phyloP scores from a whole-genome alignment of 108 stramenopile genomes.

The Cyclotella cryptica region DNA sequence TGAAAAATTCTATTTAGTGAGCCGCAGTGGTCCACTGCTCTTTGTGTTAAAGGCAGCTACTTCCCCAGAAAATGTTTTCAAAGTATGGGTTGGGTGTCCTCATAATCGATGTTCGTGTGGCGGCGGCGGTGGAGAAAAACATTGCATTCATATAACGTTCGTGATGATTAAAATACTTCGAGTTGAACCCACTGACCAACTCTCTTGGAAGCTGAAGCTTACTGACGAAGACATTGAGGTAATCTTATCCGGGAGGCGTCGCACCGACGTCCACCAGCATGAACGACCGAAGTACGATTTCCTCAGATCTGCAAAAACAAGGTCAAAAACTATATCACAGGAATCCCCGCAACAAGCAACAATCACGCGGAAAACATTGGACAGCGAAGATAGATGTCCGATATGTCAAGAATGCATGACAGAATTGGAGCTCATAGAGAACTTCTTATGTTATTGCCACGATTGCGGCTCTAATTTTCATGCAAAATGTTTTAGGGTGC shows the following conservation, averaged over 20 bases:
- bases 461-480: slow-evolving; percentile 18
- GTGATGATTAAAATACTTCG: slow-evolving; percentile 21
- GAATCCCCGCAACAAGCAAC: neutral
- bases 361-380: slow-evolving; percentile 13
- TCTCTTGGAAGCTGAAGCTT: slow-evolving; percentile 9
- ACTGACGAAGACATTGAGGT: slow-evolving; percentile 6
- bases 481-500: neutral
- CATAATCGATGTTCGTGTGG: slow-evolving; percentile 21
- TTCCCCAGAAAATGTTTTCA: slow-evolving; percentile 6
- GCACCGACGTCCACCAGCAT: neutral
- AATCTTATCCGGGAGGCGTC: neutral
- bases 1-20: slow-evolving; percentile 12
- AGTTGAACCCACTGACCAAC: slow-evolving; percentile 6
- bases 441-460: slow-evolving; percentile 14
- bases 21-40: slow-evolving; percentile 13
- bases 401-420: slow-evolving; percentile 24
- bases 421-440: slow-evolving; percentile 18
- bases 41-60: slow-evolving; percentile 1
- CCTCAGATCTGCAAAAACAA: slow-evolving; percentile 15
- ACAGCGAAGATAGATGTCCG: neutral
- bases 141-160: slow-evolving; percentile 14
- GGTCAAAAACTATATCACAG: neutral
- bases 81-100: slow-evolving; percentile 23
- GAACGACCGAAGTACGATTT: slow-evolving; percentile 1
- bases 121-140: slow-evolving; percentile 17